These are phyloP conservation scores for Phaseolus coccineus DNA, from an alignment of 331 rosid species.

Conservation along the genomic window DNA sequence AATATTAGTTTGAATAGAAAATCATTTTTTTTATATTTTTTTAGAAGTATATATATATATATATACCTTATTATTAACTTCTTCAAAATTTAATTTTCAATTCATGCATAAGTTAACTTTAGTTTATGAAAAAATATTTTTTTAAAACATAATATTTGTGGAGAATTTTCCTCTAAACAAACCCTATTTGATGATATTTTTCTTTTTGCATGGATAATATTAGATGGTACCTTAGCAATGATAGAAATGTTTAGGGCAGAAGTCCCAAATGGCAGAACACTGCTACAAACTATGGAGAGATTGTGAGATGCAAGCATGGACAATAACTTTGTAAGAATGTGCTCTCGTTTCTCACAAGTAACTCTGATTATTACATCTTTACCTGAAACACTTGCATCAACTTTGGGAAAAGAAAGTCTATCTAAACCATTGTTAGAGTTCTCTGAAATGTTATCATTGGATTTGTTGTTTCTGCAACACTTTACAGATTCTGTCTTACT, in stretches of 20 bases:
- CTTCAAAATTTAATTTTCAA: no score
- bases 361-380: slow-evolving; percentile 17
- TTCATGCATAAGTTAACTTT: no score
- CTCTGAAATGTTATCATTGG: slow-evolving; percentile 10
- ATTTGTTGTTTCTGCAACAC: slow-evolving; percentile 28
- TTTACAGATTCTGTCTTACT: background rate
- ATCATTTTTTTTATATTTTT: no score
- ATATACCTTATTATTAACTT: no score
- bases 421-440: no score
- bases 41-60: no score
- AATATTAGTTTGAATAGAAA: no score
- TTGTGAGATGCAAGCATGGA: background rate
- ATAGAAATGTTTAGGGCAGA: background rate
- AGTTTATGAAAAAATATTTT: no score
- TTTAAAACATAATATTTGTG: no score
- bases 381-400: slow-evolving; percentile 58
- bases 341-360: background rate
- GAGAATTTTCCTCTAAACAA: no score
- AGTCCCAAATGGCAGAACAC: background rate
- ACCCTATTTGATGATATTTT: no score
- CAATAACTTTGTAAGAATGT: background rate
- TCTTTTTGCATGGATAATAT: no score
- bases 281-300: slow-evolving; percentile 1
- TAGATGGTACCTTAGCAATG: background rate
- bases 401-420: slow-evolving; percentile 41